Evolutionary conservation across 2,329 filamentous ascomycete species (phyloP), one percentile per base, ranked within the genome.

Genomic region (Clonostachys solani): DNA sequence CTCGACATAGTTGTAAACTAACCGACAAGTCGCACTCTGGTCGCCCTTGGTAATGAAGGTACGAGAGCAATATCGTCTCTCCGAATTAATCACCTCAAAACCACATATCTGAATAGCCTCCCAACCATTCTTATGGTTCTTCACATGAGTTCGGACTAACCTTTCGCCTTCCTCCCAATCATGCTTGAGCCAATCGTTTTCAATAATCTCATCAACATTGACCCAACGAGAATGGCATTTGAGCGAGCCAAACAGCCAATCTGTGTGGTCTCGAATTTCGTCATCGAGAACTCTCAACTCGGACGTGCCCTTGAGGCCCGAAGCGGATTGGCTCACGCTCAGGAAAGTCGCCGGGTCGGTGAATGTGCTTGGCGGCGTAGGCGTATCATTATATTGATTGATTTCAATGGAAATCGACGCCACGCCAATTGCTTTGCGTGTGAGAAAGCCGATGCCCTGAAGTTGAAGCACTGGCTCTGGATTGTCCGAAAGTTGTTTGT

Each of bases 201-300:
- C 63, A 36, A 81, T 64, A 29, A 29, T 29, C n/a, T 77, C 73
- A 16, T 67, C 71, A 18, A 67, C 60, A 12, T 57, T 60, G 49
- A 80, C 54, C 61, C 76, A 83, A 42, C 72, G 67, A 40, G 76
- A 80, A 50, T 74, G 75, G 48, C 86, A 88, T 44, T 72, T 71
- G 52, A 94, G 77, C 47, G 68, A 70, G 49, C 91, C 91, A 63
- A 95, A 96, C 54, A 95, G 79, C 74, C 83, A 84, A 72, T 96
- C 90, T 18, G 70, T 71, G 72, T 92, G 88, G 52, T 80, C 77
- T 56, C 86, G 83, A 54, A 56, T 64, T 46, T 55, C 56, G 61
- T 66, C 60, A 69, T 83, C 78, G 45, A 78, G 57, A 60, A 71
- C 76, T 49, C 80, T 78, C 52, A 65, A 62, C 73, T 83, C 80